phyloP scores from a whole-genome alignment of 108 stramenopile genomes.

The Cyclotella choctawhatcheeana region DNA sequence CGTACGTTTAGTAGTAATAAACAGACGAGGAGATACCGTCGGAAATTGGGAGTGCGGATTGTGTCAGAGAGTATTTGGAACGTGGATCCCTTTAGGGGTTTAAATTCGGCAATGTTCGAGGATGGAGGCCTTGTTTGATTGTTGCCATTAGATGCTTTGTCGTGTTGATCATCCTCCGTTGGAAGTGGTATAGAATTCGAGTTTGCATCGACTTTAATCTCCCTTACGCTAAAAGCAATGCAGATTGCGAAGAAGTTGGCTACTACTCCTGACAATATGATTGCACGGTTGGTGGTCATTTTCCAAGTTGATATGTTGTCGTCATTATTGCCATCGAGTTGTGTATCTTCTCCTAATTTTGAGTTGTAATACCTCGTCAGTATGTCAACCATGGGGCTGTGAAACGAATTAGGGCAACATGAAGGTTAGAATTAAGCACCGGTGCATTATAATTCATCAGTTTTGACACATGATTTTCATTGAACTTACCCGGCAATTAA shows the following conservation, averaged over 20 bases:
- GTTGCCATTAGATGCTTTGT: slow-evolving; percentile 8
- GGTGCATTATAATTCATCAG: too few species aligned
- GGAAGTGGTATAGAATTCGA: neutral
- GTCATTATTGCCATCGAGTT: slow-evolving; percentile 3
- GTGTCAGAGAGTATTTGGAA: slow-evolving; percentile 61
- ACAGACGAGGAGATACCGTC: slow-evolving; percentile 72
- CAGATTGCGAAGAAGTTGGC: slow-evolving; percentile 65
- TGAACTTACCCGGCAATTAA: slow-evolving; percentile 69
- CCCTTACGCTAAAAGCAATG: slow-evolving; percentile 62
- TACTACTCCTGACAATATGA: slow-evolving; percentile 67
- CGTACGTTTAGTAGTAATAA: slow-evolving; percentile 85
- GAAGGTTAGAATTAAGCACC: too few species aligned
- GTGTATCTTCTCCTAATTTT: neutral
- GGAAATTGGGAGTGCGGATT: slow-evolving; percentile 64
- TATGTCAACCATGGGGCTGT: slow-evolving; percentile 75
- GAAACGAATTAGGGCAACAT: too few species aligned
- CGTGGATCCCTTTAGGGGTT: slow-evolving; percentile 55
- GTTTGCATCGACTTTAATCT: slow-evolving; percentile 68
- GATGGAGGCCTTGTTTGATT: slow-evolving; percentile 17
- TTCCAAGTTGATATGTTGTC: slow-evolving; percentile 48
- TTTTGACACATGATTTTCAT: too few species aligned
- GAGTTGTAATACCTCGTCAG: slow-evolving; percentile 55
- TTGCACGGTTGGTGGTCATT: slow-evolving; percentile 67
- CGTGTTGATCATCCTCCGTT: neutral
- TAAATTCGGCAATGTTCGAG: slow-evolving; percentile 52